Conservation (phyloP, 2,329 filamentous ascomycete species). For the Pyrenophora seminiperda region DNA sequence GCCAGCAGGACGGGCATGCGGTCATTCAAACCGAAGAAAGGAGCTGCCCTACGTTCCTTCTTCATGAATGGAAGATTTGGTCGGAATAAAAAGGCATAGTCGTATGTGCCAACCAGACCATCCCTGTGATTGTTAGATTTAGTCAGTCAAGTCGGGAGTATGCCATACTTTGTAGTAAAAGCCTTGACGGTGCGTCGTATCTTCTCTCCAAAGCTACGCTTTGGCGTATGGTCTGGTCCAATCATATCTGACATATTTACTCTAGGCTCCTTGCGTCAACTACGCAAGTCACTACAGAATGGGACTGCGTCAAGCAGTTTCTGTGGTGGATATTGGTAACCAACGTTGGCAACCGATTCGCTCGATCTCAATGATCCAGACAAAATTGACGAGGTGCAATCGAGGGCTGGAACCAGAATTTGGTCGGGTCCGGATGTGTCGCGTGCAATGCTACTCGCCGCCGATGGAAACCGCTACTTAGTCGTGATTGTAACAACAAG, state of each 20-base stretch:
- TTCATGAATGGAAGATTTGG: constrained; percentile 83
- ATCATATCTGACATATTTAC: constrained; percentile 49
- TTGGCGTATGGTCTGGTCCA: constrained; percentile 49
- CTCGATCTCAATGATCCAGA: constrained; percentile 13
- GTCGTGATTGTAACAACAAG: constrained; percentile 16
- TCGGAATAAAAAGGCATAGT: constrained; percentile 87
- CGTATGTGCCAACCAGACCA: constrained; percentile 82
- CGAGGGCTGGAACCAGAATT: constrained; percentile 2
- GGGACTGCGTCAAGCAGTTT: not conserved
- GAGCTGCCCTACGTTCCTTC: constrained; percentile 63
- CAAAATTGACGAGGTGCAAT: constrained; percentile 25
- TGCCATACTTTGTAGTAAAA: constrained; percentile 56
- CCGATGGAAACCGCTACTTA: constrained; percentile 19
- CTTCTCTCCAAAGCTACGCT: constrained; percentile 51
- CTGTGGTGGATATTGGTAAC: no score
- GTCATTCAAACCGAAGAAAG: constrained; percentile 85
- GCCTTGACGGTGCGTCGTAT: constrained; percentile 50
- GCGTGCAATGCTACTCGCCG: constrained; percentile 17
- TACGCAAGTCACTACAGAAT: not conserved
- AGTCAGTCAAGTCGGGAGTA: not conserved
- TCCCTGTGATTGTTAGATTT: constrained; percentile 53
- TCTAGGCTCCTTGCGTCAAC: not conserved
- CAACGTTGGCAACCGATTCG: constrained; percentile 21
- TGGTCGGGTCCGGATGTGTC: constrained; percentile 8
- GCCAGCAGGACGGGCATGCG: constrained; percentile 76